A percentile compares a stretch with the other conserved stretches of the same genome.
Evolutionary conservation across 2,329 filamentous ascomycete genomes (phyloP).

Genomic region (Colletotrichum tanaceti): DNA sequence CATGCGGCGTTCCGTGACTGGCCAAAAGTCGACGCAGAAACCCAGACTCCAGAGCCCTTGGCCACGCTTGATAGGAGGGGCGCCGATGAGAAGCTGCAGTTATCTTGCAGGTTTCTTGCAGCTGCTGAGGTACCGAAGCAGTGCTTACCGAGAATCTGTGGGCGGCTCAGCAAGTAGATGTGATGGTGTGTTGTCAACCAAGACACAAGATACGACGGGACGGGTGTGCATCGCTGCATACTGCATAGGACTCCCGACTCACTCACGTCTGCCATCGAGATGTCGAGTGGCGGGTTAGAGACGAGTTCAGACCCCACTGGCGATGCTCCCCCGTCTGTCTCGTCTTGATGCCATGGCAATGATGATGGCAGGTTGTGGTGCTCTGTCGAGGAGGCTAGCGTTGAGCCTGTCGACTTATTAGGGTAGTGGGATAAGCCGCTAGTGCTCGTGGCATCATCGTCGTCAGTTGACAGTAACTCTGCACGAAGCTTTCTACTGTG

Average conservation of each 20-base stretch:
- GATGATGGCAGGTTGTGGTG: background rate
- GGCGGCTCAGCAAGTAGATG: background rate
- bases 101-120: too few species aligned
- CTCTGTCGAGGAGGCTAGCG: constrained; percentile 8
- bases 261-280: constrained; percentile 12
- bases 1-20: constrained; percentile 34
- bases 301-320: constrained; percentile 23
- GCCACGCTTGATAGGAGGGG: constrained; percentile 26
- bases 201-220: constrained; percentile 26
- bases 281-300: constrained; percentile 6
- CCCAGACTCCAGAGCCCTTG: constrained; percentile 4
- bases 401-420: background rate
- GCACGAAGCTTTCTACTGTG: constrained; percentile 28
- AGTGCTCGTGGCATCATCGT: constrained; percentile 10
- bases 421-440: constrained; percentile 17
- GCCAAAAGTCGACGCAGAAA: constrained; percentile 37
- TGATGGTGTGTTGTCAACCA: constrained; percentile 38
- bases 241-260: constrained; percentile 18
- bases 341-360: constrained; percentile 11
- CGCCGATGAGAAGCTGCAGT: constrained; percentile 11
- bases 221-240: constrained; percentile 22
- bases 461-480: constrained; percentile 3
- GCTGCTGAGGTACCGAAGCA: constrained; percentile 22
- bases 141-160: background rate
- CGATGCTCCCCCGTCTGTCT: constrained; percentile 24